These are phyloP conservation scores for Apiospora phragmitis DNA, from an alignment of 2,329 filamentous ascomycete species.

Conservation along the genomic window DNA sequence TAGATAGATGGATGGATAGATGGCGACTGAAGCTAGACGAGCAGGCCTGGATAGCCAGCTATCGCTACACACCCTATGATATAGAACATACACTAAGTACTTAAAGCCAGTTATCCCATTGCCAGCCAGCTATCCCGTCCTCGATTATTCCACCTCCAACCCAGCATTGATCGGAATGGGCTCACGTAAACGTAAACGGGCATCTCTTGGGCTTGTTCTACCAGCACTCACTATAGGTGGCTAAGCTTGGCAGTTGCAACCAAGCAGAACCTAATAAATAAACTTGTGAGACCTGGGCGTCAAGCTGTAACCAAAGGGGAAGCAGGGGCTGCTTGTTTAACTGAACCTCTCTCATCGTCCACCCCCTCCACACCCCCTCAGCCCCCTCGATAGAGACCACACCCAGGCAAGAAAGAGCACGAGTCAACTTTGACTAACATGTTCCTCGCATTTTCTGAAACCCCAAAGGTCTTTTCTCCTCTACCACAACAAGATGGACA, in stretches of 20 bases:
- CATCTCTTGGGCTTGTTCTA: not conserved
- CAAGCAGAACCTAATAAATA: not conserved
- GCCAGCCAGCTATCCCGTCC: not conserved
- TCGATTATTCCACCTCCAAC: not conserved
- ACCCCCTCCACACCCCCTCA: not conserved
- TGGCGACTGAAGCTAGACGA: not conserved
- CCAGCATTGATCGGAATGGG: not conserved
- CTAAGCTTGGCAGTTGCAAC: not conserved
- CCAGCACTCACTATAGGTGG: not conserved
- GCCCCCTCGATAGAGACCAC: not conserved
- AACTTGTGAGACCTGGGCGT: not conserved
- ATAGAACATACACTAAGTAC: no score
- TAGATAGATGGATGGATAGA: not conserved
- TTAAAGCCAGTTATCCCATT: no score
- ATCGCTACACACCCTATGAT: not conserved
- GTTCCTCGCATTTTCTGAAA: conserved; percentile 8
- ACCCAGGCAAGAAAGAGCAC: not conserved
- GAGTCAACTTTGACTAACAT: not conserved
- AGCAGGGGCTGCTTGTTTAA: not conserved
- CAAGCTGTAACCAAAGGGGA: not conserved
- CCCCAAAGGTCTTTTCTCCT: not conserved
- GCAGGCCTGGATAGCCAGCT: not conserved
- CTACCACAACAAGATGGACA: not conserved
- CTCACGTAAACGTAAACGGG: not conserved
- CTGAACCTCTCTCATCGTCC: not conserved